Base-by-base conservation (phyloP, 2,329 filamentous ascomycete genomes). In the Calonectria pauciramosa region DNA sequence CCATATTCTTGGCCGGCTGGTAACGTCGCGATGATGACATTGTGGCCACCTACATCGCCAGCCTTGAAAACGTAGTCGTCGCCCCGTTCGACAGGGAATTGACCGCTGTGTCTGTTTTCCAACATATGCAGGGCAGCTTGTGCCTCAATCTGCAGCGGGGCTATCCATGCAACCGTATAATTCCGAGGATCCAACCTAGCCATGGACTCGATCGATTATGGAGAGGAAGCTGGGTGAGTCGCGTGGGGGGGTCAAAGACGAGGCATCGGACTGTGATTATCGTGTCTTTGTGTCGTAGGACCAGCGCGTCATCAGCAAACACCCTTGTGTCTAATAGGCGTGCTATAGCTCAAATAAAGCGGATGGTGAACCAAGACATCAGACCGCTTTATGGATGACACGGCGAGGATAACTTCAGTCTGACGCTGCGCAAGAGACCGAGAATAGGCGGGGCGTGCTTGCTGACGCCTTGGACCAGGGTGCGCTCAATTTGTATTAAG, bases 21-120 rank as follows among this genome's bases (percentile, higher is more conserved):
- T 0, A 86, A 71, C 0, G 83, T 85, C 0, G 82, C 83, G 38
- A 87, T 80, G n/a, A 86, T 78, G 38, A 86, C 72, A 68, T 86
- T 84, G n/a, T 85, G 83, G 8, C 84, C 82, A 51, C 78, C 77
- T 26, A 86, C 82, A 8, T 82, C 78, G 6, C 84, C 84, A 1
- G 83, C 82, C 10, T 78, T 74, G 66, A 83, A 86, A 3, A 84
- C 70, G 70, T 84, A 84, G 73, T 85, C 82, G 65, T 85, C 78
- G 3, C 85, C 84, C 11, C 74, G 78, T n/a, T 70, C 36, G 1
- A 84, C 70, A 4, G 80, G 71, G 70, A 86, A 86, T 1, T 83
- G 83, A 0, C 32, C 4, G 23, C 49, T 11, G 66, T 86, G 83
- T 52, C 64, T 59, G 3, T 81, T 74, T 30, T 86, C 83, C n/a